Base-by-base conservation (phyloP, 2,329 filamentous ascomycete genomes). In the Colletotrichum graminicola region DNA sequence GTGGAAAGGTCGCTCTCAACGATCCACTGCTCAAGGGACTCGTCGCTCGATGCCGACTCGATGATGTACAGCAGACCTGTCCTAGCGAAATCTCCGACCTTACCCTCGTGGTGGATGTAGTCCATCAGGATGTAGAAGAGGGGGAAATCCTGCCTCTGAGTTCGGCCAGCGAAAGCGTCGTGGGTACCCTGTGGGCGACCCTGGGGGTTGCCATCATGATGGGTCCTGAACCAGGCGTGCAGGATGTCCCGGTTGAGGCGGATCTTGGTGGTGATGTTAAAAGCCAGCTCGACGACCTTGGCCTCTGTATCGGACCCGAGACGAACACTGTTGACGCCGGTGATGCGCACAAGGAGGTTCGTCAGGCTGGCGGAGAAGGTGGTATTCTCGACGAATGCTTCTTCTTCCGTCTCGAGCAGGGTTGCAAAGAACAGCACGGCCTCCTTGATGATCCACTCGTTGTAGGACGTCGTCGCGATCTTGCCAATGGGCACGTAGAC, bases 181-280 rank as follows among this genome's bases (percentile, higher is more conserved):
- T 94, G 95, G 75, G 89, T 89, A 61, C 90, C 88, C 23, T 80
- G 81, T 54, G 81, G 80, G 66, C 76, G 82, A 32, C 81, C 86
- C 76, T 80, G 84, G 5, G 47, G 70, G 62, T 32, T 56, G 45
- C 73, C 66, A 11, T 76, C 79, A 76, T 75, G 80, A 29, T 86
- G 85, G 10, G 90, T 89, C 74, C 92, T 93, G 83, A 99, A 99
- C 96, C 96, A 99, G 21, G 94, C 93, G 1, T 93, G 89, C 57
- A 99, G 83, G 66, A 98, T 95, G 70, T 91, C 89, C 5, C 96
- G 95, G 76, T 97, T 92, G 73, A 98, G 85, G 56, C 96, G 89
- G 76, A 99, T 97, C 86, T 98, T 98, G 75, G 96, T 97, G 26
- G 96, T 94, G 75, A 99, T 95, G 73, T 95, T 97, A 83, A 99